Base-by-base conservation (phyloP, 2,329 filamentous ascomycete species). In the Periconia macrospinosa region DNA sequence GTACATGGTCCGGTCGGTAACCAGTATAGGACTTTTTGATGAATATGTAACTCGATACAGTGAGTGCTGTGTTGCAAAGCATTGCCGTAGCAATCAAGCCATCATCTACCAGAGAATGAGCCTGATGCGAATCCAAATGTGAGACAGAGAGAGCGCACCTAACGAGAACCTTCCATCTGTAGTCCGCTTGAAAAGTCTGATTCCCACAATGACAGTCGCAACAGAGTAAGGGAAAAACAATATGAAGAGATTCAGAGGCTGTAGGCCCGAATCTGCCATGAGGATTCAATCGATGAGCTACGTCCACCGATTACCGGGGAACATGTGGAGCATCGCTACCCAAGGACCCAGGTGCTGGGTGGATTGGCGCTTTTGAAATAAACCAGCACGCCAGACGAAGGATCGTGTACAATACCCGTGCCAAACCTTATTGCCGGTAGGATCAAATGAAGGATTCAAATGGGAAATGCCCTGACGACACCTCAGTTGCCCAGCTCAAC, bases 261-360 rank as follows among this genome's bases (percentile, higher is more conserved):
- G 54, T 18, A 56, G 44, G 2, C 47, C 54, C 11, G 51, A 47
- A 19, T 40, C 41, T n/a, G 54, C 40, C 54, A 54, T 56, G 27
- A n/a, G 50, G 18, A 14, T 23, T 23, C 20, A 15, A 42, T 42
- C 15, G 15, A n/a, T 42, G 40, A 19, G 18, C 8, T 42, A 15
- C 40, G 40, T n/a, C 7, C 18, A 42, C 7, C 8, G n/a, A n/a
- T n/a, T n/a, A n/a, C n/a, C n/a, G 17, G 15, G 41, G 41, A 43
- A 43, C 41, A 23, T 7, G 41, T 43, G 41, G 41, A 43, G 41
- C 41, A 43, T 43, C 11, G 33, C 33, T 37, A 37, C 33, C 33
- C 11, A 37, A 37, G 11, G 11, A 37, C 33, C 23, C 23, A 27
- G 23, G 23, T 27, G 23, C 23, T 27, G 15, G 33, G 33, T 33